A percentile compares a stretch with the other conserved stretches of the same genome.
Conservation (phyloP, 2,329 filamentous ascomycete genomes). For the Aspergillus sp. region DNA sequence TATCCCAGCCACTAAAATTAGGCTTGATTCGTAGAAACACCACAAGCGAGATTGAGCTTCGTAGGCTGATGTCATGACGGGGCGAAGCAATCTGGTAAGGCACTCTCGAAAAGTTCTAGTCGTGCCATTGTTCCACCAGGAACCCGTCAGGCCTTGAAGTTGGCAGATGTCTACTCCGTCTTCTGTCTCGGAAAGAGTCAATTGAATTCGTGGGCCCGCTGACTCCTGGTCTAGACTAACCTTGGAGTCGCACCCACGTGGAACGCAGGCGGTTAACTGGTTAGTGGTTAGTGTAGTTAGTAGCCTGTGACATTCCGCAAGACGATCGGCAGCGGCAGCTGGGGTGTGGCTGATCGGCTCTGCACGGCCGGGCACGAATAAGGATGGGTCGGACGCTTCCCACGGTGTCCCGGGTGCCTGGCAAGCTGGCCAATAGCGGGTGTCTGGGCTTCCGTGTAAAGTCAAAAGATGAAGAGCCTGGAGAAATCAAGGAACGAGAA, state of each 20-base stretch:
- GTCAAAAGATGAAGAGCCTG: not conserved
- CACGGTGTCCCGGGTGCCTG: not conserved
- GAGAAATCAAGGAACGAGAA: not conserved
- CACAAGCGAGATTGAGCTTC: not conserved
- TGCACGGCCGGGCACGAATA: conserved; percentile 1
- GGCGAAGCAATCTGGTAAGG: not conserved
- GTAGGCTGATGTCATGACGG: not conserved
- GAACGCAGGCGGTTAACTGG: not conserved
- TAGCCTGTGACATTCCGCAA: not conserved
- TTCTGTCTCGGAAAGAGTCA: not conserved
- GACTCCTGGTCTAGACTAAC: not conserved
- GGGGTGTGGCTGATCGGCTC: conserved; percentile 1
- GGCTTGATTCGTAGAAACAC: not conserved
- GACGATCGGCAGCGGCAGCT: not conserved
- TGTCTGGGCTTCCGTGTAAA: not conserved
- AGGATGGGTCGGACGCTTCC: not conserved
- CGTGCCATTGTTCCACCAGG: not conserved
- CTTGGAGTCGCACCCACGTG: not conserved
- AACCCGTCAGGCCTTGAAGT: not conserved
- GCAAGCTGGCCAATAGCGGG: not conserved
- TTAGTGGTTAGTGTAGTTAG: not conserved
- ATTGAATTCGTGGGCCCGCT: too few species aligned
- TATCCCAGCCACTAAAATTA: not conserved
- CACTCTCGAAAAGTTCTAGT: not conserved
- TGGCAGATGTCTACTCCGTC: not conserved